Percentiles rank a stretch among this genome's conserved stretches.
These are phyloP conservation scores for Lachnellula cervina DNA, from an alignment of 2,329 filamentous ascomycete species.

Conservation along the genomic window DNA sequence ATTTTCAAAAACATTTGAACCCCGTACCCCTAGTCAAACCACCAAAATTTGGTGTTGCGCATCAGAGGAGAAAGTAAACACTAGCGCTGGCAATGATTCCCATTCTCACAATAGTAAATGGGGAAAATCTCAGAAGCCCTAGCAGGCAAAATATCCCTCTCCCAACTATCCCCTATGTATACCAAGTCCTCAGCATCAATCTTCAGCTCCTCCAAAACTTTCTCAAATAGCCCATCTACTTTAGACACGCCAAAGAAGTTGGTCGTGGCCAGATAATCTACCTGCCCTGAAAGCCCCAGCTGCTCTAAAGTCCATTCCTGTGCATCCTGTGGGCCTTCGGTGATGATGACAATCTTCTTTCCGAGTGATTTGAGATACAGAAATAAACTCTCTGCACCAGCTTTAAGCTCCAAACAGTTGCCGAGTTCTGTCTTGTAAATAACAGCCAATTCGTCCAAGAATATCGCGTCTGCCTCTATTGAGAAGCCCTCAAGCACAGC, in stretches of 20 bases:
- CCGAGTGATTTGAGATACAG: slow-evolving; percentile 30
- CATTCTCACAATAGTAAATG: slow-evolving; percentile 12
- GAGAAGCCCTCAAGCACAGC: slow-evolving; percentile 29
- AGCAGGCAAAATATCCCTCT: slow-evolving; percentile 28
- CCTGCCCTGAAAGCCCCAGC: slow-evolving; percentile 19
- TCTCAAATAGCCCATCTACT: slow-evolving; percentile 29
- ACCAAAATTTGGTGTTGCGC: no score
- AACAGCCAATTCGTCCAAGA: background rate
- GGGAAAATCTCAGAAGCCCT: slow-evolving; percentile 23
- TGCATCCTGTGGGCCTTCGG: slow-evolving; percentile 44
- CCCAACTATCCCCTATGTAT: slow-evolving; percentile 29
- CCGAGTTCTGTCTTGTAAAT: slow-evolving; percentile 32
- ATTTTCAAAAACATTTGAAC: no score
- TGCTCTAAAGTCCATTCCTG: slow-evolving; percentile 39
- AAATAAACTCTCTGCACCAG: slow-evolving; percentile 35
- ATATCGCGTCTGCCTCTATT: slow-evolving; percentile 16
- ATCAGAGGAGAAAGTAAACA: no score
- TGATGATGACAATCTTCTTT: slow-evolving; percentile 41
- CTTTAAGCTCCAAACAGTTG: slow-evolving; percentile 33
- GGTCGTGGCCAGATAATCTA: slow-evolving; percentile 33
- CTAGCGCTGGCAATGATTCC: no score
- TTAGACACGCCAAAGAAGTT: slow-evolving; percentile 32
- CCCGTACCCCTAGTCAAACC: no score
- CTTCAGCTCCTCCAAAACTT: slow-evolving; percentile 21
- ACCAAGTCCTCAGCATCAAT: slow-evolving; percentile 23